Percentiles rank a stretch among this genome's conserved stretches.
These are phyloP conservation scores for Coelastrella sp. DNA, from an alignment of 139 green algal genomes.

Conservation along the genomic window DNA sequence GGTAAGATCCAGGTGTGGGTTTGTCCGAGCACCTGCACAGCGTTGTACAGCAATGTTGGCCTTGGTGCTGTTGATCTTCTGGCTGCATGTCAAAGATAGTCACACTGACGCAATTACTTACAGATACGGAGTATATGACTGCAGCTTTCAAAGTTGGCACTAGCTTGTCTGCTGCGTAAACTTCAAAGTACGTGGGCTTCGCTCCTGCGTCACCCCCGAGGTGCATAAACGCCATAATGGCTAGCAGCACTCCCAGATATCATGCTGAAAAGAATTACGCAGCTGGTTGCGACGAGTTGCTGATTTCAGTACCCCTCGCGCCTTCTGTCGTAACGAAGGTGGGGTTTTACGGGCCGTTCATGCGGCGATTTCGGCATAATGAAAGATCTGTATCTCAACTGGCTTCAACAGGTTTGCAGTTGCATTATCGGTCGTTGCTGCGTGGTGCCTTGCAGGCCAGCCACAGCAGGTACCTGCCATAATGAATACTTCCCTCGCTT, in stretches of 20 bases:
- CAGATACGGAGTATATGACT: slow-evolving; percentile 80
- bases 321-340: no score
- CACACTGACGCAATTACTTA: no score
- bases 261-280: not conserved
- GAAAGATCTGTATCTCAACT: no score
- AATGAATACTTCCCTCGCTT: no score
- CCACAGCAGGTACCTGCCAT: no score
- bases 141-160: slow-evolving; percentile 82
- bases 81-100: not conserved
- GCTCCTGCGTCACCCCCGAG: slow-evolving; percentile 72
- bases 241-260: not conserved
- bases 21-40: slow-evolving; percentile 78
- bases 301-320: no score
- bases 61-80: not conserved
- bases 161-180: slow-evolving; percentile 84
- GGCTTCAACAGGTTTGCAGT: no score
- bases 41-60: not conserved
- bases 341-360: no score
- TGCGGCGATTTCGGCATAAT: no score
- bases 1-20: slow-evolving; percentile 63
- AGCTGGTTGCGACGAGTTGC: no score
- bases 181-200: slow-evolving; percentile 89
- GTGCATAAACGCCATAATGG: slow-evolving; percentile 79
- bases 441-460: not conserved
- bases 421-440: not conserved